Evolutionary conservation across 2,329 filamentous ascomycete genomes (phyloP).

Genomic region (Beauveria rudraprayagi): DNA sequence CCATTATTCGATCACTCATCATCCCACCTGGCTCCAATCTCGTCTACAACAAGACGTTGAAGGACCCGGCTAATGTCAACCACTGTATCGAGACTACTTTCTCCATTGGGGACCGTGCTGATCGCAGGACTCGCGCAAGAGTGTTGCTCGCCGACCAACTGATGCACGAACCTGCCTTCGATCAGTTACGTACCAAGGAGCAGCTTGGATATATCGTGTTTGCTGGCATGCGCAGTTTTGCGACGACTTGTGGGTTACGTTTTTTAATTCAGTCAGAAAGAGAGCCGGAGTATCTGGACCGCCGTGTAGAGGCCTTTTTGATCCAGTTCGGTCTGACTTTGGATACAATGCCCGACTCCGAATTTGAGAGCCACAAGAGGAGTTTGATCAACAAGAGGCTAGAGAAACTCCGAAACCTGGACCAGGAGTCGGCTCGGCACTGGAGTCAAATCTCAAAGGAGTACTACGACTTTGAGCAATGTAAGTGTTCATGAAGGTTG

Average conservation of each 20-base stretch:
- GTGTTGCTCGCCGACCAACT: constrained; percentile 80
- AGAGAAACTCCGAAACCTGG: constrained; percentile 88
- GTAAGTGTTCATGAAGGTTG: constrained; percentile 40
- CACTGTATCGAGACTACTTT: constrained; percentile 76
- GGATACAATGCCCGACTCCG: constrained; percentile 66
- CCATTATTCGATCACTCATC: constrained; percentile 66
- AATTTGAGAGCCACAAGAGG: constrained; percentile 86
- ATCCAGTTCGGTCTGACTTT: constrained; percentile 57
- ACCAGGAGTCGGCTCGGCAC: constrained; percentile 72
- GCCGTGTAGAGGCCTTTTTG: constrained; percentile 81
- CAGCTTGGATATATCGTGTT: constrained; percentile 97
- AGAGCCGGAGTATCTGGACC: constrained; percentile 73
- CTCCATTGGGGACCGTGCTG: constrained; percentile 59
- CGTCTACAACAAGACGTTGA: constrained; percentile 70
- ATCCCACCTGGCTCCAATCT: constrained; percentile 75
- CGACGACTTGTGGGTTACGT: constrained; percentile 77
- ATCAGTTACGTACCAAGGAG: constrained; percentile 92
- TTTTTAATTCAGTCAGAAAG: constrained; percentile 93
- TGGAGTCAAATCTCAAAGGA: constrained; percentile 82
- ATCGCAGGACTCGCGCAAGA: constrained; percentile 65
- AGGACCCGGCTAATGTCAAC: constrained; percentile 84
- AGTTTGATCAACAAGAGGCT: constrained; percentile 79
- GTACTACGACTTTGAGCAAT: constrained; percentile 80
- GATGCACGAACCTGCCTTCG: constrained; percentile 86
- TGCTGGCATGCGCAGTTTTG: constrained; percentile 62